Evolutionary conservation across 2,329 filamentous ascomycete species (phyloP).

Genomic region (Penicillium olsonii): DNA sequence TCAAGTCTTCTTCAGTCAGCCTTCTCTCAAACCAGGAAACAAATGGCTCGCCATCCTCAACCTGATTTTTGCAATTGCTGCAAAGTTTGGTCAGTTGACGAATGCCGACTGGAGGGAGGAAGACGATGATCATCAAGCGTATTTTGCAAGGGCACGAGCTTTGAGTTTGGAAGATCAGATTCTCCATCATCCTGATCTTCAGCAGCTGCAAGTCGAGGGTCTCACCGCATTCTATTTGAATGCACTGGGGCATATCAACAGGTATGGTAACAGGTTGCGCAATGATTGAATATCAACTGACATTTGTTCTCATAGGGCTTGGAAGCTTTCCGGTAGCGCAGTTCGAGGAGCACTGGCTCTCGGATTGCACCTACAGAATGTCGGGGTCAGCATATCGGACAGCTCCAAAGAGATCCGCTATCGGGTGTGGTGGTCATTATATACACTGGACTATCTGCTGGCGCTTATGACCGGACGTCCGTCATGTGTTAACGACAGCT

Average conservation of each 20-base stretch:
- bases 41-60: conserved; percentile 49
- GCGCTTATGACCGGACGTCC: conserved; percentile 48
- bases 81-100: conserved; percentile 42
- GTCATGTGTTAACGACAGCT: conserved; percentile 43
- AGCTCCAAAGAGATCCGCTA: conserved; percentile 47
- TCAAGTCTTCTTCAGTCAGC: conserved; percentile 38
- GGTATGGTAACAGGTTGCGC: conserved; percentile 29
- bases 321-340: conserved; percentile 45
- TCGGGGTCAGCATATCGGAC: conserved; percentile 38
- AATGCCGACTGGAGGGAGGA: conserved; percentile 39
- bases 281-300: neutral
- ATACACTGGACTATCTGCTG: conserved; percentile 45
- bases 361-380: conserved; percentile 46
- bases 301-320: conserved; percentile 34
- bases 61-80: conserved; percentile 47
- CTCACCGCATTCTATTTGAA: conserved; percentile 46
- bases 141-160: conserved; percentile 43
- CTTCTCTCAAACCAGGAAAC: conserved; percentile 37
- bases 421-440: conserved; percentile 49
- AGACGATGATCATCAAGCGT: conserved; percentile 41
- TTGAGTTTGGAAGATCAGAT: conserved; percentile 43
- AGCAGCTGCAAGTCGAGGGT: conserved; percentile 46
- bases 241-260: conserved; percentile 44
- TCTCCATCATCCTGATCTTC: conserved; percentile 44
- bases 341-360: conserved; percentile 44